Conservation (phyloP, 2,329 filamentous ascomycete species). For the Stenocarpella maydis region DNA sequence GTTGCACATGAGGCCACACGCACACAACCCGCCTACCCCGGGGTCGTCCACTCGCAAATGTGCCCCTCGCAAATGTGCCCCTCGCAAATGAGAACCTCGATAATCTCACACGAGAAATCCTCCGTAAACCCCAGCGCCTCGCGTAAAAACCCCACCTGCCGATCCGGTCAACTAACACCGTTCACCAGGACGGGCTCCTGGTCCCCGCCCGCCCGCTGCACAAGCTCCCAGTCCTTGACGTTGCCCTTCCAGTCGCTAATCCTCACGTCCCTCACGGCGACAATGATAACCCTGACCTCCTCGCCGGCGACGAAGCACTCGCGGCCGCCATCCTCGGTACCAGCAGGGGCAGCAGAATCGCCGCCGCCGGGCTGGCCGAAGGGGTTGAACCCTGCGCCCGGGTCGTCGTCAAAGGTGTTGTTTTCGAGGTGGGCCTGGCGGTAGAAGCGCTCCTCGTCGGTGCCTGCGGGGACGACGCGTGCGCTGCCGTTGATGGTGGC, state of each 20-base stretch:
- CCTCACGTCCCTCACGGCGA: conserved; percentile 82
- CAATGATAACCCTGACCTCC: conserved; percentile 87
- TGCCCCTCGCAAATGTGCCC: too few species aligned
- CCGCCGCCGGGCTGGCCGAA: conserved; percentile 18
- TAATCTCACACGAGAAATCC: too few species aligned
- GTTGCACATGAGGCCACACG: neutral
- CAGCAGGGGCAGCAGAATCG: neutral
- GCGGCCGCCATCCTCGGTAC: conserved; percentile 60
- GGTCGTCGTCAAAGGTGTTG: conserved; percentile 80
- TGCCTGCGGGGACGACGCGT: conserved; percentile 73
- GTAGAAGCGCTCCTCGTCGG: conserved; percentile 86
- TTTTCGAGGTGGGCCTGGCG: conserved; percentile 86
- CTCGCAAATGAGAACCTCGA: too few species aligned
- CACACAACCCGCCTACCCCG: too few species aligned
- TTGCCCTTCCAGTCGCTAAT: conserved; percentile 97
- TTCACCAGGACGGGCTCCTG: conserved; percentile 45
- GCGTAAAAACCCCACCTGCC: neutral
- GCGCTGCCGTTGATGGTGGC: conserved; percentile 94
- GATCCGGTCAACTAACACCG: conserved; percentile 45
- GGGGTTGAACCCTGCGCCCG: conserved; percentile 41
- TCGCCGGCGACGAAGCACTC: conserved; percentile 80
- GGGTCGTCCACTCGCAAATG: neutral
- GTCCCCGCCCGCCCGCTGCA: conserved; percentile 44
- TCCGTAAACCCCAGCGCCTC: neutral
- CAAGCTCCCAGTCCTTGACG: conserved; percentile 77